phyloP scores from a whole-genome alignment of 1,284 basidiomycete genomes.

The Ganoderma multipileum region DNA sequence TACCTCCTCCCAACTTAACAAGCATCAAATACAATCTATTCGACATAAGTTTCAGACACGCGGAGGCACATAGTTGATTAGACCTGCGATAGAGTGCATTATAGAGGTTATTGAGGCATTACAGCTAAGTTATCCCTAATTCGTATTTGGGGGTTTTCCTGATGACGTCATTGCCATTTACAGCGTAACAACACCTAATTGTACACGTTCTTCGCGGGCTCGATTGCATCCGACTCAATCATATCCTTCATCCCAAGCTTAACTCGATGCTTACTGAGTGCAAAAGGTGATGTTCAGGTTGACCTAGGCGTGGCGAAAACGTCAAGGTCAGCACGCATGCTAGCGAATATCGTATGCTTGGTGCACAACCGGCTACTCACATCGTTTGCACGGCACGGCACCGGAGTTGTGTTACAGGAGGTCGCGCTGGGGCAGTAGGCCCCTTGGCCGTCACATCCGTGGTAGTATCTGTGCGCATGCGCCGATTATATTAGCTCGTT shows the following conservation, averaged over 20 bases:
- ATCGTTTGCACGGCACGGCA: slow-evolving; percentile 42
- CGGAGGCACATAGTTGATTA: neutral
- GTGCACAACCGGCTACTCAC: slow-evolving; percentile 19
- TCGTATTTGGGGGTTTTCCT: neutral
- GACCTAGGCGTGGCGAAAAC: neutral
- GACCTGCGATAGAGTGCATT: neutral
- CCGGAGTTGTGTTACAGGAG: slow-evolving; percentile 46
- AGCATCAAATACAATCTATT: neutral
- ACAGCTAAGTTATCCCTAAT: neutral
- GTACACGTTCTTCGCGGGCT: too few species aligned
- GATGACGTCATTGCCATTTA: too few species aligned
- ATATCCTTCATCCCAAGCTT: too few species aligned
- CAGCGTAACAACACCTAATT: too few species aligned
- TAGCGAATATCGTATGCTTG: too few species aligned
- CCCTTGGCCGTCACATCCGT: slow-evolving; percentile 39
- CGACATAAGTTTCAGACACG: neutral
- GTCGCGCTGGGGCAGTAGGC: neutral
- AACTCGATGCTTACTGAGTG: neutral
- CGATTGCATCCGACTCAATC: too few species aligned
- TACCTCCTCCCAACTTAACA: neutral
- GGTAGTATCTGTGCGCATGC: slow-evolving; percentile 32
- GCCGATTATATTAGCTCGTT: too few species aligned
- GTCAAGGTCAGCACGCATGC: neutral
- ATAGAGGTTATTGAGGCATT: neutral
- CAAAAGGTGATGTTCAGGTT: neutral